Percentiles rank a stretch among this genome's conserved stretches.
These are phyloP conservation scores for Cynanchum wilfordii DNA, from an alignment of 257 asterid genomes.

Conservation along the genomic window DNA sequence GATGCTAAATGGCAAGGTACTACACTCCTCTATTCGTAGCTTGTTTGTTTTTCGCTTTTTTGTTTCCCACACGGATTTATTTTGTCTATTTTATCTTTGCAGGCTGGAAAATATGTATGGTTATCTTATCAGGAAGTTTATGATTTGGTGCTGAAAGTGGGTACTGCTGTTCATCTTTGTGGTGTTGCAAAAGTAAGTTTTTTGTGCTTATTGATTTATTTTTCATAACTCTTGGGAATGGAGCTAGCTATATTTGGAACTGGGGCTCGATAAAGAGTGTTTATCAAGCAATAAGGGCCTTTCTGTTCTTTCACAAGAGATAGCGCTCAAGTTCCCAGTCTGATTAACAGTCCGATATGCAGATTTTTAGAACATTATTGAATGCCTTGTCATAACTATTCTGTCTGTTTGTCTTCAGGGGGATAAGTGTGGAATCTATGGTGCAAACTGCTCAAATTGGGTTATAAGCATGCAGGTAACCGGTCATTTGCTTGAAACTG, in stretches of 20 bases:
- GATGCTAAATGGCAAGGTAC: constrained; percentile 54
- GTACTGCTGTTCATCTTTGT: constrained; percentile 53
- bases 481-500: neutral
- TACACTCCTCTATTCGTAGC: neutral
- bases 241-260: neutral
- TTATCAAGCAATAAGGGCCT: neutral
- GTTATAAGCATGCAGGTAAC: constrained; percentile 74
- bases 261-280: neutral
- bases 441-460: constrained; percentile 80
- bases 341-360: neutral
- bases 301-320: neutral
- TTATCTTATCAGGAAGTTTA: constrained; percentile 58
- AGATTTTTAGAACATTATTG: neutral
- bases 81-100: constrained; percentile 15
- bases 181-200: constrained; percentile 48
- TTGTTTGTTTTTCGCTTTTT: neutral
- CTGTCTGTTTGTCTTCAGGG: constrained; percentile 36
- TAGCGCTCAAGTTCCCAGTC: neutral
- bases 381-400: neutral
- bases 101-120: constrained; percentile 72
- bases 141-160: constrained; percentile 50
- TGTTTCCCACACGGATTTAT: neutral
- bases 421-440: constrained; percentile 71
- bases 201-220: neutral
- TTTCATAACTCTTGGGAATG: neutral